Base-by-base conservation (phyloP, 2,329 filamentous ascomycete genomes). In the Fusarium oxysporum region DNA sequence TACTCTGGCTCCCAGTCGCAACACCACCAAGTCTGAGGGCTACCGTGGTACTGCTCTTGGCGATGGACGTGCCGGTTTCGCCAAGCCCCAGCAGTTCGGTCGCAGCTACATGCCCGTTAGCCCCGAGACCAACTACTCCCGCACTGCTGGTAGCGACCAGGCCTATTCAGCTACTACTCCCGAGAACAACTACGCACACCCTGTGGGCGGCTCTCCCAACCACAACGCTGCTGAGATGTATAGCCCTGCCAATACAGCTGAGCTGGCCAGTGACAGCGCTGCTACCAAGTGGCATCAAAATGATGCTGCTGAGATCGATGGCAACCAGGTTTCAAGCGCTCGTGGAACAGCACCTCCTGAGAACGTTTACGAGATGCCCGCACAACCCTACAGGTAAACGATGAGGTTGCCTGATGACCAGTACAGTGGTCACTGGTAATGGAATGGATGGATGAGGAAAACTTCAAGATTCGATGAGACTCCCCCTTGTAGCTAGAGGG, bases 351-450 rank as follows among this genome's bases (percentile, higher is more conserved):
- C 75, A 47, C 76, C 75, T 59, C 72, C 80, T 75, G 70, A 80
- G 78, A 71, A 81, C 72, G 82, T 85, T 9, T 85, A 83, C 63
- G 83, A 85, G 78, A 85, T 85, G 83, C 81, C 83, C 6, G 73
- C 80, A 17, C 79, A 84, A 71, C 70, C 64, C 35, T 84, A 83
- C 70, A 78, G 78, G 64, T 84, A 78, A 76, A 73, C 32, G 43
- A 60, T 41, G 14, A 40, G 25, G 33, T 37, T 37, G 54, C n/a
- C 54, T 48, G n/a, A 23, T 54, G 43, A 23, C 23, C 17, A 55
- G 21, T 23, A 48, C 32, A 40, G 30, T n/a, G 50, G 25, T 28
- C 40, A 65, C 48, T 38, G 63, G 67, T 25, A 51, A 40, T 35
- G 56, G 25, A 54, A 51, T 54, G 54, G 35, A 64, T 54, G 57